Base-by-base conservation (phyloP, 495 filamentous ascomycete species). In the Parachaetomium inaequale region DNA sequence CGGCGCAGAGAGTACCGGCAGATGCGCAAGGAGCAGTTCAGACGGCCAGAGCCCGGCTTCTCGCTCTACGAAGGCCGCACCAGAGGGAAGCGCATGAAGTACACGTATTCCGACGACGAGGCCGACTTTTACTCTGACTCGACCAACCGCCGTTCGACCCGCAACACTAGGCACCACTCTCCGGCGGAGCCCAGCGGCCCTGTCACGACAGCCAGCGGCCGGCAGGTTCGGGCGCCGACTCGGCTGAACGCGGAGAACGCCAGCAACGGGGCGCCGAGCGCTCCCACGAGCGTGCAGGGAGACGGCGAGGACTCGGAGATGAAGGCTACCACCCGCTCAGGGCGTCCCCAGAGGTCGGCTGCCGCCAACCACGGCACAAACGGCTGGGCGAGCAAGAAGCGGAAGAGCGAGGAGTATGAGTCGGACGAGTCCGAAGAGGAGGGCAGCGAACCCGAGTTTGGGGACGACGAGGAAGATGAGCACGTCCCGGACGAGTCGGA, bases 51-150 rank as follows among this genome's bases (percentile, higher is more conserved):
- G 66, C 88, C 88, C 28, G 92, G 91, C 4, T 92, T 93, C 74
- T 96, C 92, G 15, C 79, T 94, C 55, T 98, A 98, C 74, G 94
- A 98, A 78, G 95, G 95, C 40, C 91, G 94, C 46, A 98, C 95
- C 0, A 85, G 94, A 55, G 94, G 94, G 43, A 98, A 98, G 76
- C 88, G 92, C 47, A 88, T 96, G 74, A 95, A 90, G 71, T 98
- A 98, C 64, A 97, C 92, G 0, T 98, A 89, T 71, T 96, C 92
- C 0, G 92, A 96, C 45, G 92, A 96, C 42, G 91, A 95, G 66
- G 88, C 87, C 21, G 87, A 89, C 15, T 78, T 76, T 38, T 82
- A 84, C 55, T 90, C 89, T 2, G 91, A 96, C 70, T 86, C 84
- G 26, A 78, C 83, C 23, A 83, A 78, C 29, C 85, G 91, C 56